These are phyloP conservation scores for Salpingoeca rosetta DNA, from an alignment of 78 protist genomes.

Conservation along the genomic window DNA sequence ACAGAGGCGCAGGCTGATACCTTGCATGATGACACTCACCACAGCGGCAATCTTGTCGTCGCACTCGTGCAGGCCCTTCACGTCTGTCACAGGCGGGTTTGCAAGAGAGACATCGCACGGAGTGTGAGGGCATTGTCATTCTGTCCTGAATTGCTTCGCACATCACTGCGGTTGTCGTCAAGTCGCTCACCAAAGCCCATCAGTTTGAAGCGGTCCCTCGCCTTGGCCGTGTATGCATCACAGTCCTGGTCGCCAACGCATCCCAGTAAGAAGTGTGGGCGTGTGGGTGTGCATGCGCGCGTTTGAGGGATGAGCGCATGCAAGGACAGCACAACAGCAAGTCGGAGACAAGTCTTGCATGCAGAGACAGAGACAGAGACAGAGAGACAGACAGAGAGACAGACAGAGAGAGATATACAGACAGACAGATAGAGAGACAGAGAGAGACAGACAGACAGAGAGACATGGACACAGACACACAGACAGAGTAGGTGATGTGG, in stretches of 20 bases:
- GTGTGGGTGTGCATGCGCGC: not conserved
- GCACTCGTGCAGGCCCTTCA: not conserved
- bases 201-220: not conserved
- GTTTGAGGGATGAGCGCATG: not conserved
- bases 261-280: not conserved
- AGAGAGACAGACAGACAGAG: no score
- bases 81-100: not conserved
- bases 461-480: no score
- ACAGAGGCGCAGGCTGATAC: not conserved
- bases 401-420: no score
- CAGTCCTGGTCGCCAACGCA: no score
- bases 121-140: not conserved
- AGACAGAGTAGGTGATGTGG: no score
- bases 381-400: no score
- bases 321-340: not conserved
- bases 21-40: not conserved
- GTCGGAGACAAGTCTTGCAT: not conserved
- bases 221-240: conserved; percentile 2
- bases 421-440: no score
- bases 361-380: not conserved
- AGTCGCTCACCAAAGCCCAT: not conserved
- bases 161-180: not conserved
- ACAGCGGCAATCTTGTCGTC: not conserved
- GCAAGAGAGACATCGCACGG: not conserved
- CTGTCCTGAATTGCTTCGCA: no score